Evolutionary conservation across 768 basidiomycete species (phyloP), one percentile per base, ranked within the genome.

Genomic region (Kwoniella mangroviensis): DNA sequence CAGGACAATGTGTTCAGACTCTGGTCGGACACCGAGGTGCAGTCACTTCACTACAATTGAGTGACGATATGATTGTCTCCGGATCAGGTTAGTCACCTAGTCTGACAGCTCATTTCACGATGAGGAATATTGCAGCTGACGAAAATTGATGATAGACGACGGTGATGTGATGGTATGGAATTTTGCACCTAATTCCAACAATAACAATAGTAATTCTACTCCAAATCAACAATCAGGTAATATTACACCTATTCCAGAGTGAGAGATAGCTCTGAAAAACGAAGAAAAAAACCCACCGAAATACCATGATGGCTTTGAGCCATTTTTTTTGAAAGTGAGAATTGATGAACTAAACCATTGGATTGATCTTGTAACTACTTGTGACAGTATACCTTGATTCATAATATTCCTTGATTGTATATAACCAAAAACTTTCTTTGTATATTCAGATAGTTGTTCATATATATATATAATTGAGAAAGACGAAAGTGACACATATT

Each of bases 51-150:
- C 84, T 98, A 45, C 90, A 88, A 15, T 87, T 98, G 13, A 91
- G 92, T 2, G 95, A 98, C 82, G 96, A 98, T 83, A 94, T 95
- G 84, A 92, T 97, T 55, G 88, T 98, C 10, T 95, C 94, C n/a
- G 94, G 95, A 11, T 93, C 93, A 74, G 79, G 79, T 77, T 12
- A 60, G 58, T 60, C 26, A 13, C 45, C 45, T 19, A 13, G 13
- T 13, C 5, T 19, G 13, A 49, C 45, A 6, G 45, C 12, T 49
- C 19, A 58, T 17, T 21, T 58, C 28, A 40, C 51, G 19, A 34
- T 58, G 2, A 1, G 24, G 9, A 19, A 40, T 6, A 40, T 21
- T 15, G 21, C 12, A 22, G 63, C 73, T 73, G 58, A 73, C 43
- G 13, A 51, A 12, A 7, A 28, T 53, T 56, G 49, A 41, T 2